phyloP scores from a whole-genome alignment of 306 rosid genomes.

The Sesbania bispinosa region DNA sequence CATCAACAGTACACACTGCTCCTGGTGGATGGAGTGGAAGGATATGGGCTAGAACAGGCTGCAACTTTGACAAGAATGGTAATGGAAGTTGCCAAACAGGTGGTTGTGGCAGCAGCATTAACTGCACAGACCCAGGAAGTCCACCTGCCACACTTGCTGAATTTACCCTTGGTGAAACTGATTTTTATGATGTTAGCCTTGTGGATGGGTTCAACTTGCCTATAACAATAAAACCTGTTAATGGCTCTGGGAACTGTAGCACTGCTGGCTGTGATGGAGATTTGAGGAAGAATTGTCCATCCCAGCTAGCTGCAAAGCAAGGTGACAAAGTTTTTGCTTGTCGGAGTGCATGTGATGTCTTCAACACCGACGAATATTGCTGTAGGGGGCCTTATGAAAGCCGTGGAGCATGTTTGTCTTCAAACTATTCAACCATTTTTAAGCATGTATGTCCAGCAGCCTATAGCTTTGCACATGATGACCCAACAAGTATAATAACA shows the following conservation, averaged over 20 bases:
- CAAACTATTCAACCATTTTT: slow-evolving; percentile 49
- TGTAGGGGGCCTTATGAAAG: slow-evolving; percentile 45
- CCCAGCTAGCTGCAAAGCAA: slow-evolving; percentile 37
- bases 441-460: slow-evolving; percentile 48
- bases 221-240: slow-evolving; percentile 37
- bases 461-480: slow-evolving; percentile 49
- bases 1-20: slow-evolving; percentile 40
- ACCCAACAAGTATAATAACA: slow-evolving; percentile 39
- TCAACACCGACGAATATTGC: slow-evolving; percentile 48
- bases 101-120: slow-evolving; percentile 39
- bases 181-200: slow-evolving; percentile 56
- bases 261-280: slow-evolving; percentile 53
- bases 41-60: slow-evolving; percentile 57
- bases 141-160: slow-evolving; percentile 51
- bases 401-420: slow-evolving; percentile 36
- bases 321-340: slow-evolving; percentile 44
- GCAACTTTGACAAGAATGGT: slow-evolving; percentile 51
- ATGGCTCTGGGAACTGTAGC: slow-evolving; percentile 50
- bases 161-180: slow-evolving; percentile 39
- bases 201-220: slow-evolving; percentile 68
- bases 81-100: slow-evolving; percentile 53
- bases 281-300: slow-evolving; percentile 46
- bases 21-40: slow-evolving; percentile 44
- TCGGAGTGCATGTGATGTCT: slow-evolving; percentile 53
- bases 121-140: slow-evolving; percentile 46